Percentiles rank a stretch among this genome's conserved stretches.
These are phyloP conservation scores for Talaromyces wortmannii DNA, from an alignment of 495 filamentous ascomycete genomes.

Conservation along the genomic window DNA sequence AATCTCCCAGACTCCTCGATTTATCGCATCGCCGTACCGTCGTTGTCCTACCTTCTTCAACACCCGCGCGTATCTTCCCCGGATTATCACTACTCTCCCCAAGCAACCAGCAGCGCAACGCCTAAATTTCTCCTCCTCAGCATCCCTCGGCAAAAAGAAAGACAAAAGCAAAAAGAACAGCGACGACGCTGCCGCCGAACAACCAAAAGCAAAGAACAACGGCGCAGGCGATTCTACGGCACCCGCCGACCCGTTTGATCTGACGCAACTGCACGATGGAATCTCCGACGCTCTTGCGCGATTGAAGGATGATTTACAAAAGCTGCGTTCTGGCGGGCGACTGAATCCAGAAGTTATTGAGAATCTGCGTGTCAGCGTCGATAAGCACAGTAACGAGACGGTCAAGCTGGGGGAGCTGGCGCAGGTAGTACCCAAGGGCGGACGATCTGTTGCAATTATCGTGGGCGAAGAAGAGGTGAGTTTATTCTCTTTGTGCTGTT, in stretches of 20 bases:
- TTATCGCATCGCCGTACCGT: too few species aligned
- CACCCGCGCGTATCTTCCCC: background rate
- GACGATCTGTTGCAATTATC: conserved; percentile 59
- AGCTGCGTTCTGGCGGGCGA: conserved; percentile 57
- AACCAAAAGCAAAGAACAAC: background rate
- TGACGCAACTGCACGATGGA: conserved; percentile 54
- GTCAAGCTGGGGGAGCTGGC: conserved; percentile 61
- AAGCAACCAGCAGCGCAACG: background rate
- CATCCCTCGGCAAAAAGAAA: conserved; percentile 1
- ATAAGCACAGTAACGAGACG: conserved; percentile 44
- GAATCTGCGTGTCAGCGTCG: conserved; percentile 52
- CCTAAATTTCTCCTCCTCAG: background rate
- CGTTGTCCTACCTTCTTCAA: too few species aligned
- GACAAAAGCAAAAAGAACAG: conserved; percentile 3
- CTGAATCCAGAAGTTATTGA: conserved; percentile 66
- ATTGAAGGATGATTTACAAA: conserved; percentile 56
- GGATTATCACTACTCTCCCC: background rate
- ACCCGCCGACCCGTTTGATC: conserved; percentile 56
- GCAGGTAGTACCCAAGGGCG: conserved; percentile 66
- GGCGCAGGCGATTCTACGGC: background rate
- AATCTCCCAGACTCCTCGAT: too few species aligned
- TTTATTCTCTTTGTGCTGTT: conserved; percentile 5
- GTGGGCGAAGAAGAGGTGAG: conserved; percentile 56
- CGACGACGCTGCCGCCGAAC: background rate
- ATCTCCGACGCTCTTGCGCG: conserved; percentile 49